These are phyloP conservation scores for Lanmaoa pseudosensibilis DNA, from an alignment of 768 basidiomycete species.

Conservation along the genomic window DNA sequence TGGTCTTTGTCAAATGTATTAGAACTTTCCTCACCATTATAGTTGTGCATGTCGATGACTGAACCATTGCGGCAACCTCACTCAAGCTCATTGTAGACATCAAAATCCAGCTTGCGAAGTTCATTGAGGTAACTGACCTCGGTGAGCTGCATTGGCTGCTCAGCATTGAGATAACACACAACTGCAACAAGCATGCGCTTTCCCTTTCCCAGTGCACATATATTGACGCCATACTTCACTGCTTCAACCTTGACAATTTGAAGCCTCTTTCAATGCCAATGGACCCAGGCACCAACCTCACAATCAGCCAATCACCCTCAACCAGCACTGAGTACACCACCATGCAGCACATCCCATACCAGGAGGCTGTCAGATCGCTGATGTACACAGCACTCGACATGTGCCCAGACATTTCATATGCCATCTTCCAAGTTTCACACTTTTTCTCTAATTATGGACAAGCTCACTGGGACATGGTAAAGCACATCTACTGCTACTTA, in stretches of 20 bases:
- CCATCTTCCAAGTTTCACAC: neutral
- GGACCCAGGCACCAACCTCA: constrained; percentile 29
- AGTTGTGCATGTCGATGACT: neutral
- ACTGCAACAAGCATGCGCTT: neutral
- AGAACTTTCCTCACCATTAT: neutral
- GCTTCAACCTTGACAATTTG: constrained; percentile 28
- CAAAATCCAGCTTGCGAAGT: neutral
- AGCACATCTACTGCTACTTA: too few relatives aligned
- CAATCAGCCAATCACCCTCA: constrained; percentile 18
- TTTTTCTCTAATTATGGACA: too few relatives aligned
- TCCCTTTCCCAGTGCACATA: constrained; percentile 21
- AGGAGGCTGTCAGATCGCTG: constrained; percentile 2
- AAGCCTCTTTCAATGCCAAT: constrained; percentile 33
- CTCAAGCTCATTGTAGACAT: neutral
- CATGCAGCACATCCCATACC: constrained; percentile 29
- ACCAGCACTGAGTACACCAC: neutral
- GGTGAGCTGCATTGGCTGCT: constrained; percentile 10
- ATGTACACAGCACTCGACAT: neutral
- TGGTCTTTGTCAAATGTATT: neutral
- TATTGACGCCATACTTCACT: constrained; percentile 29
- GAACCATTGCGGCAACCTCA: neutral
- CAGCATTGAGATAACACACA: neutral
- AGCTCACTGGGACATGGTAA: too few relatives aligned
- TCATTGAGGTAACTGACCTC: neutral
- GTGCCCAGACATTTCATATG: neutral